phyloP scores from a whole-genome alignment of 352 stramenopile species.

The Phytophthora agathidicida region DNA sequence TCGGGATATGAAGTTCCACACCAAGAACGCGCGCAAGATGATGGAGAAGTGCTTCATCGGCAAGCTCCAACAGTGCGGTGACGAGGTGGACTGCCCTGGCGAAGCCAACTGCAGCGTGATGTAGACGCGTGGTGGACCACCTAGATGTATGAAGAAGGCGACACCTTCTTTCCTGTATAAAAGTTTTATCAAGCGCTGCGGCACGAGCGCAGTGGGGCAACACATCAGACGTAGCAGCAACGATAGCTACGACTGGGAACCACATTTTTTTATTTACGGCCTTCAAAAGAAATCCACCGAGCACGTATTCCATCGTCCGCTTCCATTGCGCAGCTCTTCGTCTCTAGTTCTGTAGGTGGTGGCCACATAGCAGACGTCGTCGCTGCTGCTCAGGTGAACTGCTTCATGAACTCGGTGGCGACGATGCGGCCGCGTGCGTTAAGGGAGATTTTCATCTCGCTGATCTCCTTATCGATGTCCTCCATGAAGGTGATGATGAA shows the following conservation, averaged over 20 bases:
- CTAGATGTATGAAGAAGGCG: slow-evolving; percentile 19
- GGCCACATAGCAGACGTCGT: no score
- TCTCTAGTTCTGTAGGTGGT: not conserved
- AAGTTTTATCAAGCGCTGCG: slow-evolving; percentile 25
- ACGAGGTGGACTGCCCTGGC: slow-evolving; percentile 32
- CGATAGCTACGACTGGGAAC: slow-evolving; percentile 12
- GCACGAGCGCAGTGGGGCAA: not conserved
- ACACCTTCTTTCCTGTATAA: slow-evolving; percentile 24
- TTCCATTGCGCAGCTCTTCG: not conserved
- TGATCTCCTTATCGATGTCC: slow-evolving; percentile 98
- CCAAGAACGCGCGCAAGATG: slow-evolving; percentile 72
- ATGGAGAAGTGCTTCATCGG: slow-evolving; percentile 86
- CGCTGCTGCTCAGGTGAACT: slow-evolving; percentile 74
- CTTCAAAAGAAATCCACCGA: slow-evolving; percentile 1
- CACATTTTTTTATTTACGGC: slow-evolving; percentile 29
- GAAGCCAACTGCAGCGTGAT: slow-evolving; percentile 75
- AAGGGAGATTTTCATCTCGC: slow-evolving; percentile 96
- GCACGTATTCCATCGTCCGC: not conserved
- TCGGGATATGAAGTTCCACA: slow-evolving; percentile 87
- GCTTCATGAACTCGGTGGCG: slow-evolving; percentile 95
- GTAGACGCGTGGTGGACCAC: slow-evolving; percentile 42
- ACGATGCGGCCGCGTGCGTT: slow-evolving; percentile 94
- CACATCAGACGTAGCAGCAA: slow-evolving; percentile 1
- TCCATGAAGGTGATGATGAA: slow-evolving; percentile 99
- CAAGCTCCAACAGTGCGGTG: slow-evolving; percentile 70